These are phyloP conservation scores for Colletotrichum kahawae DNA, from an alignment of 2,329 filamentous ascomycete species.

Conservation along the genomic window DNA sequence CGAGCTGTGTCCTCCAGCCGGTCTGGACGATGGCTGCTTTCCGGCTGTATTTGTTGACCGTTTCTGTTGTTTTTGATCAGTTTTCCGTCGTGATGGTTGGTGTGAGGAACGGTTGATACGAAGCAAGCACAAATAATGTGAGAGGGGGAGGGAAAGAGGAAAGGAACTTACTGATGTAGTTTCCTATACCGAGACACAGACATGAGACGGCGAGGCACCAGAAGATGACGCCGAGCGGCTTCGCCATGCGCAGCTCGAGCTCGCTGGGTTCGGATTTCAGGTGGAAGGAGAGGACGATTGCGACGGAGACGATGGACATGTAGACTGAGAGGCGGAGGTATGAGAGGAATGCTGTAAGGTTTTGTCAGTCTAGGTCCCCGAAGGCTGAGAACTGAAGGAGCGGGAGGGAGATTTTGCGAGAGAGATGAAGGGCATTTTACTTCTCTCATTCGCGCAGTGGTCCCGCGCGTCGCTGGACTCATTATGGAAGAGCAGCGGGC, in stretches of 20 bases:
- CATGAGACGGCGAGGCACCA: slow-evolving; percentile 84
- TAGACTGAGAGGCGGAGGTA: slow-evolving; percentile 90
- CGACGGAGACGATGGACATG: slow-evolving; percentile 87
- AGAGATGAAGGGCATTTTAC: slow-evolving; percentile 36
- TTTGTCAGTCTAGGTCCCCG: background rate
- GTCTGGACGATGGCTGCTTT: slow-evolving; percentile 86
- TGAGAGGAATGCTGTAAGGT: slow-evolving; percentile 73
- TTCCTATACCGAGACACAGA: slow-evolving; percentile 77
- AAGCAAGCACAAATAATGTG: background rate
- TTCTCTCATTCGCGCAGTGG: slow-evolving; percentile 81
- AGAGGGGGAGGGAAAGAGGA: background rate
- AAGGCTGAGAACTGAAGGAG: background rate
- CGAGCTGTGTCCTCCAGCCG: slow-evolving; percentile 89
- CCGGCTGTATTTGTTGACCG: slow-evolving; percentile 79
- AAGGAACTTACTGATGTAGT: slow-evolving; percentile 74
- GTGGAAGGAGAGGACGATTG: slow-evolving; percentile 93
- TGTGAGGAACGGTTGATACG: background rate
- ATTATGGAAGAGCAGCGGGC: slow-evolving; percentile 76
- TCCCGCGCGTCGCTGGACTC: slow-evolving; percentile 76
- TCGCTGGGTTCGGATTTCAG: slow-evolving; percentile 74
- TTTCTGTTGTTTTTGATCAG: slow-evolving; percentile 46
- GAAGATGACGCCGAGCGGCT: slow-evolving; percentile 86
- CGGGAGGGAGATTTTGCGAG: too few relatives aligned
- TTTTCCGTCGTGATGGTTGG: too few relatives aligned
- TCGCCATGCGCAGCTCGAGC: slow-evolving; percentile 77